Evolutionary conservation across 2,329 filamentous ascomycete species (phyloP), one percentile per base, ranked within the genome.

Genomic region (Zelopaecilomyces penicillatus): DNA sequence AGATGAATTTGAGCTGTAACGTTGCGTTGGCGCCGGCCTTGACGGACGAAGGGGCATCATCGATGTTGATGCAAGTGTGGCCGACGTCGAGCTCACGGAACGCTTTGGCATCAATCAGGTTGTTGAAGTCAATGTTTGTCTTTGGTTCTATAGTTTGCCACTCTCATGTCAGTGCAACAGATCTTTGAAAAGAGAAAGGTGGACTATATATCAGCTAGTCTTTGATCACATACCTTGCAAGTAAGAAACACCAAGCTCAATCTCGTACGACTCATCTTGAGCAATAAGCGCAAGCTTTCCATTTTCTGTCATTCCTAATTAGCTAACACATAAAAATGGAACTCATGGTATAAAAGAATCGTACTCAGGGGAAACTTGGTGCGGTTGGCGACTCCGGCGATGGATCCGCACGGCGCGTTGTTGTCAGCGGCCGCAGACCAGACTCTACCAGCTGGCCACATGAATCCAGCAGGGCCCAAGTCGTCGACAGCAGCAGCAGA

Each of bases 401-500:
- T 57, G 30, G 72, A 75, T 43, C 76, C 75, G 52, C 76, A 79
- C 0, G 75, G 75, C 2, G 68, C 64, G 9, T 57, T 70, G 53
- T 77, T 77, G 53, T 78, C 75, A 37, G 67, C 59, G 26, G 64
- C 62, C 30, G 64, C 69, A 37, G 63, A 63, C 74, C 74, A 80
- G 39, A 60, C 58, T 31, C 75, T 66, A 54, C 77, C 73, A 8
- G 63, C 56, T 3, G 75, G 75, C 75, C 75, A 79, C 54, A 78
- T 59, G 54, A 79, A 75, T 6, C 68, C 71, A 27, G 73, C 73
- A 7, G 74, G 74, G 10, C 74, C 74, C 46, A 53, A 52, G 29
- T 47, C 7, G 10, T 38, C 31, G n/a, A 30, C 37, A 12, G 38
- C 43, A 11, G 5, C 12, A 5, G 29, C 19, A 11, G 34, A 26